phyloP scores from a whole-genome alignment of 306 rosid species.

The Pyrus pyrifolia region DNA sequence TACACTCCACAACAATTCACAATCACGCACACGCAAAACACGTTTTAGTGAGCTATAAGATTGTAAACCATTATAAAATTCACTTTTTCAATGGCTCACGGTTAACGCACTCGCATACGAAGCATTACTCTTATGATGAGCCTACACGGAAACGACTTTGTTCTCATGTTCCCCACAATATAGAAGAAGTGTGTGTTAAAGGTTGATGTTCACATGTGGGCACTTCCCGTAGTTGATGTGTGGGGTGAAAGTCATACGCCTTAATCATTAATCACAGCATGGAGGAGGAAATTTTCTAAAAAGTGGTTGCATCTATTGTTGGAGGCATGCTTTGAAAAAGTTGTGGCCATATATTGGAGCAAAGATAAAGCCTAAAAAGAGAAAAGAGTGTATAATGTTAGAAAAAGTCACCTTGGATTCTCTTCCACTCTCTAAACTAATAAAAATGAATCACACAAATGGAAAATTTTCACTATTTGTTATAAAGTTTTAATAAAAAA shows the following conservation, averaged over 20 bases:
- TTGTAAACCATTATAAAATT: not conserved
- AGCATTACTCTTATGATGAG: not conserved
- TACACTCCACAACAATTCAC: not conserved
- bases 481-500: too few species aligned
- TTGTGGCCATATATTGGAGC: conserved; percentile 2
- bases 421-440: not conserved
- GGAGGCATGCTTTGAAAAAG: conserved; percentile 6
- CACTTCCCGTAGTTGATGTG: not conserved
- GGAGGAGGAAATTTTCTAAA: not conserved
- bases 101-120: not conserved
- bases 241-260: not conserved
- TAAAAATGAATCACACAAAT: too few species aligned
- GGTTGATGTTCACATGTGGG: not conserved
- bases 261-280: conserved; percentile 7
- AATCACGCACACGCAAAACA: not conserved
- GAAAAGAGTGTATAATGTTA: conserved; percentile 2
- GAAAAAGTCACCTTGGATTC: conserved; percentile 41
- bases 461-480: too few species aligned
- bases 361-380: not conserved
- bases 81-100: not conserved
- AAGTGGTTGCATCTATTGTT: not conserved
- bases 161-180: not conserved
- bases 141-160: not conserved
- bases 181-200: not conserved
- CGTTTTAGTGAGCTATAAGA: too few species aligned